These are phyloP conservation scores for Lactarius deliciosus DNA, from an alignment of 768 basidiomycete species.

Conservation along the genomic window DNA sequence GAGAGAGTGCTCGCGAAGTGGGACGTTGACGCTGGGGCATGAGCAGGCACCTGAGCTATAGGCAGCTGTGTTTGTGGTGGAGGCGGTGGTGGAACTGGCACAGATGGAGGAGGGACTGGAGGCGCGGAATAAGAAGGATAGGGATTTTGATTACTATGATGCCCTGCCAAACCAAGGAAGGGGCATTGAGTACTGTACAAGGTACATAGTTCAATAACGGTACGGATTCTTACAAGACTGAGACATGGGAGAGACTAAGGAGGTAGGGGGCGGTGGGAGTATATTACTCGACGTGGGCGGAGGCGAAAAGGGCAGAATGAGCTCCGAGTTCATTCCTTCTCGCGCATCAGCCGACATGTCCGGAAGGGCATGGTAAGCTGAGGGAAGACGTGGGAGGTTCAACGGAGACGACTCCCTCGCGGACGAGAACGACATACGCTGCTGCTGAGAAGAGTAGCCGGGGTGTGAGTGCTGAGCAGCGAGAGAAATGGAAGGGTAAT, in stretches of 20 bases:
- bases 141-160: conserved; percentile 31
- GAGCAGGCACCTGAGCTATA: neutral
- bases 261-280: conserved; percentile 46
- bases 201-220: conserved; percentile 62
- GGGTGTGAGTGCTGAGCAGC: conserved; percentile 29
- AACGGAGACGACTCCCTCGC: conserved; percentile 28
- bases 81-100: conserved; percentile 3
- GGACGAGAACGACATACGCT: conserved; percentile 29
- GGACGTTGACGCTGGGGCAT: neutral
- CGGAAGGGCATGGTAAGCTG: conserved; percentile 27
- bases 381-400: conserved; percentile 28
- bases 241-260: conserved; percentile 45
- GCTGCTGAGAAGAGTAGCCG: conserved; percentile 21
- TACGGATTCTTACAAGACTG: conserved; percentile 71
- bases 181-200: conserved; percentile 68
- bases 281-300: conserved; percentile 40
- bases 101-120: conserved; percentile 6
- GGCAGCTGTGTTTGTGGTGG: conserved; percentile 6
- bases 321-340: conserved; percentile 26
- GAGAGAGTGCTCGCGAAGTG: conserved; percentile 25
- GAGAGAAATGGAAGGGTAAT: conserved; percentile 31
- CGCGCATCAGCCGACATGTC: conserved; percentile 24
- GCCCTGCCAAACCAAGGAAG: conserved; percentile 50
- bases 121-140: conserved; percentile 29
- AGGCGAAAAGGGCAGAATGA: conserved; percentile 26